These are phyloP conservation scores for Populus simonii DNA, from an alignment of 345 rosid genomes.

Conservation along the genomic window DNA sequence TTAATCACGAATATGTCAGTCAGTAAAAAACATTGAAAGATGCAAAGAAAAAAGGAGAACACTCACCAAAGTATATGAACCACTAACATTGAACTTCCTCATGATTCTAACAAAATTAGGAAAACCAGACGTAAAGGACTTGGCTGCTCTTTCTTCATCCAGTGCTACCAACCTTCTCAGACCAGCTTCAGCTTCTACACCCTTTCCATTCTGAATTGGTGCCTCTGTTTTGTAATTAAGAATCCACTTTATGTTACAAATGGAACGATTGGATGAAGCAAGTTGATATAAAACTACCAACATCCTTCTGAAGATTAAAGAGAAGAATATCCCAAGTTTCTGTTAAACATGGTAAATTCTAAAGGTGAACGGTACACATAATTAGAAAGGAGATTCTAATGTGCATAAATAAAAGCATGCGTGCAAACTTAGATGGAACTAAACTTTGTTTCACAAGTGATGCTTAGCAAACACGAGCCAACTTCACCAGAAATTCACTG, in stretches of 20 bases:
- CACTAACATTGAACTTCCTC: conserved; percentile 62
- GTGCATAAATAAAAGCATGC: background rate
- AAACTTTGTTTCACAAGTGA: too few relatives aligned
- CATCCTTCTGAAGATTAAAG: background rate
- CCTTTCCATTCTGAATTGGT: conserved; percentile 9
- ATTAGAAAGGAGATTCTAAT: too few relatives aligned
- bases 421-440: too few relatives aligned
- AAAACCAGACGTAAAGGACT: conserved; percentile 43
- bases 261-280: background rate
- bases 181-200: conserved; percentile 22
- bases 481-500: background rate
- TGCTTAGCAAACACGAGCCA: too few relatives aligned
- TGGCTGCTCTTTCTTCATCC: conserved; percentile 51
- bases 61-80: conserved; percentile 59
- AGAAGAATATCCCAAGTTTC: background rate
- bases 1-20: background rate
- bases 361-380: background rate
- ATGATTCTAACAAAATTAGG: conserved; percentile 59
- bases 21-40: background rate
- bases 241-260: conserved; percentile 5
- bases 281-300: background rate
- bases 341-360: background rate
- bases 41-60: conserved; percentile 1
- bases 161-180: conserved; percentile 40
- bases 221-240: conserved; percentile 18